phyloP scores from a whole-genome alignment of 495 filamentous ascomycete species.

The Annulohypoxylon bovei region DNA sequence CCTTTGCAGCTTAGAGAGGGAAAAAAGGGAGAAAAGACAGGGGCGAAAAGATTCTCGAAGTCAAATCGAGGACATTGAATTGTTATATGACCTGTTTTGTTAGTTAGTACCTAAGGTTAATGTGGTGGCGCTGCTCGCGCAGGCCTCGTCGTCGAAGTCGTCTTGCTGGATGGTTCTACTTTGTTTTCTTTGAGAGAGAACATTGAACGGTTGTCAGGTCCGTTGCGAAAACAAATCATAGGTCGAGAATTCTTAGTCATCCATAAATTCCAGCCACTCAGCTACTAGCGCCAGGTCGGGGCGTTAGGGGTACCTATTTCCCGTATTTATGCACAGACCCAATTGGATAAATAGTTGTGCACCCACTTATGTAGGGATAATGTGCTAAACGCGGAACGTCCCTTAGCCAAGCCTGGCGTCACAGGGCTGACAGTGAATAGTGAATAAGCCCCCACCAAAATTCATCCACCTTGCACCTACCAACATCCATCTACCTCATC shows the following conservation, averaged over 20 bases:
- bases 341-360: not conserved
- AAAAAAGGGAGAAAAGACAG: not conserved
- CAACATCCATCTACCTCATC: conserved; percentile 23
- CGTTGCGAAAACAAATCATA: conserved; percentile 23
- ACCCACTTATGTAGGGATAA: not conserved
- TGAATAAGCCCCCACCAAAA: conserved; percentile 3
- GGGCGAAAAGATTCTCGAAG: not conserved
- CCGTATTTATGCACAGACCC: not conserved
- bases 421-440: conserved; percentile 28
- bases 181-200: conserved; percentile 34
- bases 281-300: not conserved
- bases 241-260: conserved; percentile 20
- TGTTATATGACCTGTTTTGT: conserved; percentile 15
- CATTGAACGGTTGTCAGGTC: conserved; percentile 20
- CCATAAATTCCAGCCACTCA: conserved; percentile 4
- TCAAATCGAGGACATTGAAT: conserved; percentile 18
- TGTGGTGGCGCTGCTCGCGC: conserved; percentile 31
- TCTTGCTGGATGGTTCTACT: conserved; percentile 26
- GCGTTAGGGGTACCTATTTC: not conserved
- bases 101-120: conserved; percentile 36
- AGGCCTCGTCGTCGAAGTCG: conserved; percentile 30
- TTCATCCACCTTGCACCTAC: conserved; percentile 1
- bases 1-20: conserved; percentile 10
- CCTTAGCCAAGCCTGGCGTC: conserved; percentile 15
- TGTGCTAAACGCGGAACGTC: conserved; percentile 9